phyloP scores from a whole-genome alignment of 495 filamentous ascomycete genomes.

The Aspergillus avenaceus region DNA sequence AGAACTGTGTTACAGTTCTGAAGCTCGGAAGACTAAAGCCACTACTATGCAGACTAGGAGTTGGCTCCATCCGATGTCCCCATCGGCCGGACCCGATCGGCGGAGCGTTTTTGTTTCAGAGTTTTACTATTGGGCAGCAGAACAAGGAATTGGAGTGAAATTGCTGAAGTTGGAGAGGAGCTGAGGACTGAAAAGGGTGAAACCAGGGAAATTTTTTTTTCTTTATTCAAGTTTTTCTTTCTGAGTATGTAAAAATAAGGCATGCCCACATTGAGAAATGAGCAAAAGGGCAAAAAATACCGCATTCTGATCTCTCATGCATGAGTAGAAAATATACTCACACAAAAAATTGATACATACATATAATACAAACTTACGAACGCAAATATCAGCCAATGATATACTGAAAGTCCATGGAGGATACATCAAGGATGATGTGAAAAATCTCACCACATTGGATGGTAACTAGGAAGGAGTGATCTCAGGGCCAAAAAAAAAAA shows the following conservation, averaged over 20 bases:
- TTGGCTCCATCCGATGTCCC: slow-evolving; percentile 12
- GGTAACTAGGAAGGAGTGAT: no score
- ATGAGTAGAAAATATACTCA: no score
- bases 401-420: no score
- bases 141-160: slow-evolving; percentile 2
- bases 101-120: slow-evolving; percentile 3
- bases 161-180: slow-evolving; percentile 4
- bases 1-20: background rate
- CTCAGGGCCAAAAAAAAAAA: no score
- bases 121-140: slow-evolving; percentile 2
- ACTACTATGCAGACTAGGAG: background rate
- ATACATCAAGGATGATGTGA: background rate
- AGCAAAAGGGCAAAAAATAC: slow-evolving; percentile 4
- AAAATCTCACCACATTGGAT: no score
- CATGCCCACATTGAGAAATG: background rate
- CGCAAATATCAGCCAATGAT: no score
- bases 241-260: background rate
- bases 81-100: slow-evolving; percentile 17
- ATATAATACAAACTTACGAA: background rate
- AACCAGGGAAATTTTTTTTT: no score
- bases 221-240: no score
- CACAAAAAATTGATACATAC: background rate
- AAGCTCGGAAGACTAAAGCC: background rate
- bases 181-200: background rate
- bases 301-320: slow-evolving; percentile 6